Evolutionary conservation across 2,329 filamentous ascomycete species (phyloP), one percentile per base, ranked within the genome.

Genomic region (Verticillium nubilum): DNA sequence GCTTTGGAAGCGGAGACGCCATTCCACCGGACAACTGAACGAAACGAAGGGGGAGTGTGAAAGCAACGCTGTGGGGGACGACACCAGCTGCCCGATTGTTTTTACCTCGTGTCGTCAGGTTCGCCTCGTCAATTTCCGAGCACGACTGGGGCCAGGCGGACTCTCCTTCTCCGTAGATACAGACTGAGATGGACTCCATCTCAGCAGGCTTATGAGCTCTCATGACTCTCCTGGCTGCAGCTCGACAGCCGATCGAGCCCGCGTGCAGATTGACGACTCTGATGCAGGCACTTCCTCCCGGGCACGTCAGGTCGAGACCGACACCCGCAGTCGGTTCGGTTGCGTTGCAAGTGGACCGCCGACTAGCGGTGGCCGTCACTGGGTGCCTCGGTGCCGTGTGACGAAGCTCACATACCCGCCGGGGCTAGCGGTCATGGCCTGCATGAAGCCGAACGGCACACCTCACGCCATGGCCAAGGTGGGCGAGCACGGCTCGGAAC

Each of bases 321-420:
- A 50, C 42, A 50, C 42, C 6, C 42, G 42, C 42, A 50, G 42
- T 19, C 10, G 42, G 42, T 50, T 23, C 42, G 42, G 42, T 50
- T 50, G 42, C 42, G 42, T 23, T 23, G 42, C 9, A 50, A 50
- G 42, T 50, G 42, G 42, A 50, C 12, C 42, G 19, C n/a, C 19
- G 2, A 23, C 42, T 7, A 50, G 19, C 42, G 42, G 42, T 50
- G 19, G 19, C 19, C 42, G 19, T 50, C 42, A 50, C 42, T 50
- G 42, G 42, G 42, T 50, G 19, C 19, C 9, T 50, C 52, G 25
- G 13, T 59, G 54, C 54, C 56, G 52, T 62, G 62, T 63, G 62
- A 63, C 62, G 55, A 58, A 54, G 58, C 61, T 63, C 62, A 62
- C 62, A 63, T 63, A 63, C 61, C 62, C 62, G 62, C 62, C 61